Evolutionary conservation across 257 asterid species (phyloP), one percentile per base, ranked within the genome.

Genomic region (Nyctanthes arbortristis): DNA sequence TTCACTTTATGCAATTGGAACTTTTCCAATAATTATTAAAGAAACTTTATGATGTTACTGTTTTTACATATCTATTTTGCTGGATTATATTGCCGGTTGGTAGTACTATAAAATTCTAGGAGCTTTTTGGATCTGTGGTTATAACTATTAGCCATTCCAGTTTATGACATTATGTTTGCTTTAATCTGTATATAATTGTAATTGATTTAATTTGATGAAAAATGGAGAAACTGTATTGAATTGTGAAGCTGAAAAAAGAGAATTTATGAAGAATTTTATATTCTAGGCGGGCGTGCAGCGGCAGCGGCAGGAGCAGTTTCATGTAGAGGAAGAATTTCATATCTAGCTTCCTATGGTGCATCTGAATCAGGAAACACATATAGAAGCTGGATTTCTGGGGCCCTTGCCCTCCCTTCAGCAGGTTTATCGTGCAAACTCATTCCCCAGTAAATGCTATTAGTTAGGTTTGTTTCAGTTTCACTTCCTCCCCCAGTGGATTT

Each of bases 341-440:
- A 91, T 61, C 79, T 88, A 39, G 92, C 92, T 33, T 56, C 87
- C 12, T 78, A 80, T 57, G 87, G 88, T 33, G 81, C 88, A 63
- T 78, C 79, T 4, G 87, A 82, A 33, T 82, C 91, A 4, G 90
- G 83, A 80, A 84, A 84, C 70, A 89, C 88, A 7, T 77, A 84
- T 14, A 73, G 66, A 70, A 80, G 84, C 54, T 94, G 95, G 99
- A 78, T 91, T 73, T 72, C 94, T 60, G 86, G 94, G 61, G 84
- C 80, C 68, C 81, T 91, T 73, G 83, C 89, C 75, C 83, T 93
- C 73, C 97, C 99, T 45, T 89, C 85, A 16, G 96, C 97, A 88
- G 99, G 99, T 89, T 36, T 61, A 22, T 43, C 74, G 16, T n/a
- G 40, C 63, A 3, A 31, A 33, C 13, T n/a, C 32, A 32, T 63